phyloP scores from a whole-genome alignment of 2,329 filamentous ascomycete genomes.

The Fusarium clavum region DNA sequence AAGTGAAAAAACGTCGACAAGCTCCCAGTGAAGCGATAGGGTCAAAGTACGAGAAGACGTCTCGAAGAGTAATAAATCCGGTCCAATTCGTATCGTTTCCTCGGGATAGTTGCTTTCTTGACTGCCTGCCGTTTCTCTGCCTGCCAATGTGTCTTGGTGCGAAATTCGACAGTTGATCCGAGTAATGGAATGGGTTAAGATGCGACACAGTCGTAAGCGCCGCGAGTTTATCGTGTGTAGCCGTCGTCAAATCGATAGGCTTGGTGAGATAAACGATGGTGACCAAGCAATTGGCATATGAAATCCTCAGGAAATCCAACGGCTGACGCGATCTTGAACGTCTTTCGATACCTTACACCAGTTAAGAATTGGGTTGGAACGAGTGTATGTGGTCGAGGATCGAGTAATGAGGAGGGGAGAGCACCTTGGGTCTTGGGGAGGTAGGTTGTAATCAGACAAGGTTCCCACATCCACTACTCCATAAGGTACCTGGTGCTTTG shows the following conservation, averaged over 20 bases:
- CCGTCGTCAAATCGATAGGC: background rate
- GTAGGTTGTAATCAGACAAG: conserved; percentile 29
- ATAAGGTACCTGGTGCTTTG: conserved; percentile 17
- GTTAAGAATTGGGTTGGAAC: conserved; percentile 24
- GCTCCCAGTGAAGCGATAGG: conserved; percentile 1
- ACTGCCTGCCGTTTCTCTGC: background rate
- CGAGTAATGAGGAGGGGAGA: conserved; percentile 34
- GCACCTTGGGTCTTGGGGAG: conserved; percentile 13
- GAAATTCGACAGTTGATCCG: conserved; percentile 14
- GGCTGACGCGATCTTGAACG: conserved; percentile 9
- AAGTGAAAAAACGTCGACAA: background rate
- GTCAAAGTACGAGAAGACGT: background rate
- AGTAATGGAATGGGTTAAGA: conserved; percentile 11
- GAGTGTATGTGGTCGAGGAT: conserved; percentile 29
- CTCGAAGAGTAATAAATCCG: background rate
- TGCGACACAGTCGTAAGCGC: conserved; percentile 29
- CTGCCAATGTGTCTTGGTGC: background rate
- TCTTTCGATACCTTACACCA: conserved; percentile 8
- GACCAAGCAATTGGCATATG: background rate
- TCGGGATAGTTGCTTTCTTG: background rate
- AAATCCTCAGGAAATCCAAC: conserved; percentile 1
- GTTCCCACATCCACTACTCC: background rate
- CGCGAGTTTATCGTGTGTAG: conserved; percentile 1
- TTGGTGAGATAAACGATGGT: conserved; percentile 9
- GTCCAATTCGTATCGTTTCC: conserved; percentile 6